phyloP scores from a whole-genome alignment of 2,329 filamentous ascomycete species.

The Sarocladiaceae sp. region DNA sequence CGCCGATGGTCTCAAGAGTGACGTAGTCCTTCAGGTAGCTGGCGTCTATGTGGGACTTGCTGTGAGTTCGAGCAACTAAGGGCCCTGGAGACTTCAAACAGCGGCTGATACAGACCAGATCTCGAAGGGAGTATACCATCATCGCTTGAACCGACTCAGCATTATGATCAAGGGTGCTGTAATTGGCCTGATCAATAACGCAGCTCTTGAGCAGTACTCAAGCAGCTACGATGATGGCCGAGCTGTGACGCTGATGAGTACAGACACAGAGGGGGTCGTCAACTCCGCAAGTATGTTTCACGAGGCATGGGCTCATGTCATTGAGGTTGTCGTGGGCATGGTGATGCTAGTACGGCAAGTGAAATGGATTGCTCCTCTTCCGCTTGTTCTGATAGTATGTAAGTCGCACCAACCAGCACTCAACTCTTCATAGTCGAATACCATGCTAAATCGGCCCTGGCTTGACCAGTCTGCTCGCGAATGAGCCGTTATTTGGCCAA shows the following conservation, averaged over 20 bases:
- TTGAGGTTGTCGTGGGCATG: slow-evolving; percentile 37
- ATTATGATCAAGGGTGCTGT: slow-evolving; percentile 30
- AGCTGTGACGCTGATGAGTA: slow-evolving; percentile 35
- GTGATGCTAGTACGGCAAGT: slow-evolving; percentile 32
- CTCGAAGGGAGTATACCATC: slow-evolving; percentile 25
- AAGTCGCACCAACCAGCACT: slow-evolving; percentile 19
- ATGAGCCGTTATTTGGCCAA: slow-evolving; percentile 35
- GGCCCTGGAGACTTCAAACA: too few relatives aligned
- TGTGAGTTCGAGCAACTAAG: slow-evolving; percentile 26
- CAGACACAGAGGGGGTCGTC: slow-evolving; percentile 31
- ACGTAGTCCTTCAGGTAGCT: slow-evolving; percentile 27
- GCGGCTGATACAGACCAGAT: too few relatives aligned
- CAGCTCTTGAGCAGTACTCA: slow-evolving; percentile 18
- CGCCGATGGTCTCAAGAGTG: slow-evolving; percentile 11
- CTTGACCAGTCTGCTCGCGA: slow-evolving; percentile 34
- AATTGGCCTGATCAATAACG: slow-evolving; percentile 30
- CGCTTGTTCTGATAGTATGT: slow-evolving; percentile 36
- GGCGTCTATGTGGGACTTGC: slow-evolving; percentile 32
- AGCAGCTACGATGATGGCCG: slow-evolving; percentile 25
- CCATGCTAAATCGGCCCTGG: slow-evolving; percentile 3
- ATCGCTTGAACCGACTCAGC: slow-evolving; percentile 25
- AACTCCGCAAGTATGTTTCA: slow-evolving; percentile 31
- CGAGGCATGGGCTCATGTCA: slow-evolving; percentile 36
- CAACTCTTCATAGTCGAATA: too few relatives aligned
- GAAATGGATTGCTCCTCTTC: slow-evolving; percentile 38